Base-by-base conservation (phyloP, 305 asterid species). In the Plantago lanceolata region DNA sequence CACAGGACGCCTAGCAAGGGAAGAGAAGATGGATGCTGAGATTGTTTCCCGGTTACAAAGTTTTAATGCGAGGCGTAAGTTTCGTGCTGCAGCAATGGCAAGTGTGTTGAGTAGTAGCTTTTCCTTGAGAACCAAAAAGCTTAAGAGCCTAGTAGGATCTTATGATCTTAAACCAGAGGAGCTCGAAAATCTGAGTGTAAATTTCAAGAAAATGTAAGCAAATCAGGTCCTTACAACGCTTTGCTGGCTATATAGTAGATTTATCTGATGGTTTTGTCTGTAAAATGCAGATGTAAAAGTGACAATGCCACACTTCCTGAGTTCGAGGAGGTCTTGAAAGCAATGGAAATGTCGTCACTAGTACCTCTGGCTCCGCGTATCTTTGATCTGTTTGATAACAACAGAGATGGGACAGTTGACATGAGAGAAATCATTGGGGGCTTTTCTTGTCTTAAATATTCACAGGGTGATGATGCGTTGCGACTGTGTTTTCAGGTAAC, bases 41-140 rank as follows among this genome's bases (percentile, higher is more conserved):
- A 73, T 89, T 4, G 95, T 89, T 19, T 78, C 89, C 0, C 78
- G 96, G 16, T 66, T 89, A 60, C 85, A 81, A 51, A 83, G 85
- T 43, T 86, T 89, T 70, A 89, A 86, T 4, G 96, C 96, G 1
- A 77, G 87, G 71, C 85, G 96, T 48, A 89, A 89, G 71, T 86
- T 89, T 49, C 90, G 93, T 1, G 96, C 87, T 26, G 96, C 95
- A 35, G 95, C 90, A 44, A 81, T 89, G 86, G 96, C 96, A 8
- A 89, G 95, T 59, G 81, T 89, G 55, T 57, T 87, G 3, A 86
- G 96, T 78, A 89, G 86, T 68, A 82, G 90, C 73, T 83, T 89
- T 67, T 84, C 90, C 3, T 66, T 84, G 76, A 82, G 85, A 68
- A 75, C 73, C 12, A 84, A 85, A 50, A 89, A 84, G 60, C 83